Evolutionary conservation across 2,329 filamentous ascomycete species (phyloP).

Genomic region (Trichoderma atrobrunneum): DNA sequence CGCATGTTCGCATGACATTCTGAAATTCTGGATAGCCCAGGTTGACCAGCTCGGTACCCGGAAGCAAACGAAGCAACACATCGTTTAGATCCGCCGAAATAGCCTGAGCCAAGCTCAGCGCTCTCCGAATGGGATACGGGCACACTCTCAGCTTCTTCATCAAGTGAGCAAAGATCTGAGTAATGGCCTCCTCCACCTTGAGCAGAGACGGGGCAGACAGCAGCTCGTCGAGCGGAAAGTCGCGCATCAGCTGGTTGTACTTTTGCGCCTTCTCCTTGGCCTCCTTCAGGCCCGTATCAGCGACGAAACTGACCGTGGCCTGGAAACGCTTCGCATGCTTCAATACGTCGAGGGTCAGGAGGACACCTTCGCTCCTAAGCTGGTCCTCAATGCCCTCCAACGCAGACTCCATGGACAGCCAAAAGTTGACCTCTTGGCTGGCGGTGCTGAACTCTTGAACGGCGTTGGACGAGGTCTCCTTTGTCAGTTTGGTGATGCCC

Average conservation of each 20-base stretch:
- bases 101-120: constrained; percentile 90
- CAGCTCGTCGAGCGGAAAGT: constrained; percentile 93
- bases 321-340: constrained; percentile 98
- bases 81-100: constrained; percentile 92
- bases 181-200: constrained; percentile 85
- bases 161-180: constrained; percentile 86
- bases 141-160: constrained; percentile 98
- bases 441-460: constrained; percentile 62
- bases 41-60: constrained; percentile 84
- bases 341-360: constrained; percentile 87
- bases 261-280: constrained; percentile 95
- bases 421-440: constrained; percentile 98
- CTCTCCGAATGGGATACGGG: constrained; percentile 88
- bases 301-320: constrained; percentile 92
- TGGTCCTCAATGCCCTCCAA: constrained; percentile 89
- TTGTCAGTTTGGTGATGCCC: constrained; percentile 88
- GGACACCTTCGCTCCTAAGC: constrained; percentile 82
- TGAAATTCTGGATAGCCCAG: constrained; percentile 90
- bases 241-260: constrained; percentile 98
- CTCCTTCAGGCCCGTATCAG: constrained; percentile 94
- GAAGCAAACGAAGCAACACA: constrained; percentile 79
- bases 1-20: constrained; percentile 76
- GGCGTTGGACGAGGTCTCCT: constrained; percentile 68
- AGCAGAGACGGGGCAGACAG: constrained; percentile 84
- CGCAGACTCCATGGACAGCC: constrained; percentile 94